Evolutionary conservation across 164 flowering plant genomes (phyloP), one percentile per base, ranked within the genome.

Genomic region (Tetracentron sinense): DNA sequence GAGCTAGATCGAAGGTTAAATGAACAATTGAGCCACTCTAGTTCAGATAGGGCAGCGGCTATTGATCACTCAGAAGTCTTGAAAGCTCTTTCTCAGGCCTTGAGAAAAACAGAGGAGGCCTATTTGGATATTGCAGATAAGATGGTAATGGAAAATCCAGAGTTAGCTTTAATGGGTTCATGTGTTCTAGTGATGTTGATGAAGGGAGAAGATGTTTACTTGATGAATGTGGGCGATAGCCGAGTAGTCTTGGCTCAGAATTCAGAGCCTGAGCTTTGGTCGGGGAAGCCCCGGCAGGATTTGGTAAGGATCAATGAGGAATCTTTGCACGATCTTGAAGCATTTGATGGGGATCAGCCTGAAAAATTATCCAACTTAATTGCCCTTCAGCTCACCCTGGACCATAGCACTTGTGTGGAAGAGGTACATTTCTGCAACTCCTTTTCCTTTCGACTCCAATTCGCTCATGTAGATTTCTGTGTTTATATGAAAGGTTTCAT

Each of bases 161-260:
- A 88, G 66, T 53, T 88, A 49, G 83, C 92, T 26, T 60, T 86
- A 74, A 88, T 88, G 92, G 96, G 92, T 52, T 88, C 92, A 55
- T 88, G 92, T 77, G 87, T 86, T 33, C 83, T 86, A 56, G 92
- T 85, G 20, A 86, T 85, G 91, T 53, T 88, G 67, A 88, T 88
- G 95, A 88, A 86, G 55, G 95, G 89, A 2, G 91, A 88, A 27
- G 87, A 88, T 75, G 88, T 88, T n/a, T 88, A 84, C 70, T 80
- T 86, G 74, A 83, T 88, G 88, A 88, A 85, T 74, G 88, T 88
- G 14, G 92, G 96, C 0, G 92, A 86, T 68, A 86, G 96, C 61
- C 64, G 96, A 42, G 96, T 85, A 0, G 88, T 88, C n/a, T 68
- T 88, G 60, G 96, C 83, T 21, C 84, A 80, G 46, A 81, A 79